A percentile compares a stretch with the other conserved stretches of the same genome.
phyloP scores from a whole-genome alignment of 1,284 basidiomycete species.

The Cutaneotrichosporon sp. region DNA sequence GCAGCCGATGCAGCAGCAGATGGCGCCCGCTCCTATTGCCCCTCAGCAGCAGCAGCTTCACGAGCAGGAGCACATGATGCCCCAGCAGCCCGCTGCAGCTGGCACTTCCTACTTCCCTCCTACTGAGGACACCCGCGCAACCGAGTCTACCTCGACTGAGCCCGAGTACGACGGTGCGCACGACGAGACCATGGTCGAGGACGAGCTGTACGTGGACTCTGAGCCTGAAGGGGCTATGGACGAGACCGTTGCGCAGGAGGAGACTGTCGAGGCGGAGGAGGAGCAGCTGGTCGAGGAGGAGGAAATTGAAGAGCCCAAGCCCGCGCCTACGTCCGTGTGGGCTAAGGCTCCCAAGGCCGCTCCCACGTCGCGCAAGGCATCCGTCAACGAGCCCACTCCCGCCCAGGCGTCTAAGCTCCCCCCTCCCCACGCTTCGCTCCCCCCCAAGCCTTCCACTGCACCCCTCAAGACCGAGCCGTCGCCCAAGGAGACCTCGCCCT shows the following conservation, averaged over 20 bases:
- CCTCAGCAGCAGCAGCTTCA: constrained; percentile 14
- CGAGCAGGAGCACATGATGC: constrained; percentile 9
- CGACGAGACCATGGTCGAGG: constrained; percentile 13
- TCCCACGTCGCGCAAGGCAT: constrained; percentile 26
- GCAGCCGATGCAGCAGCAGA: constrained; percentile 12
- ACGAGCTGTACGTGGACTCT: neutral
- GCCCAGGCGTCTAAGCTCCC: constrained; percentile 32
- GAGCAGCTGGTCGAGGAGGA: constrained; percentile 1
- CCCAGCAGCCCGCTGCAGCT: constrained; percentile 5
- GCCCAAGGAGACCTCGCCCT: constrained; percentile 58
- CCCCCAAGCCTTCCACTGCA: constrained; percentile 52
- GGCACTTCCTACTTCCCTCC: constrained; percentile 29
- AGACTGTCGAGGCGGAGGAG: constrained; percentile 3
- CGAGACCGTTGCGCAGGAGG: too few relatives aligned
- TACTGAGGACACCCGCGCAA: constrained; percentile 5
- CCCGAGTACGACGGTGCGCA: constrained; percentile 1
- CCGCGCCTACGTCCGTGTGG: constrained; percentile 29
- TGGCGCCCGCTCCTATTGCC: constrained; percentile 6
- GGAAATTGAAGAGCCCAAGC: constrained; percentile 1
- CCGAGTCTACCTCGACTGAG: constrained; percentile 5
- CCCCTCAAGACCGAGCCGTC: constrained; percentile 52
- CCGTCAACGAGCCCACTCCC: constrained; percentile 28
- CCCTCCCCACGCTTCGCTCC: constrained; percentile 30
- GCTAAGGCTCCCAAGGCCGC: constrained; percentile 24
- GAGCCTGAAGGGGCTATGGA: constrained; percentile 2